Base-by-base conservation (phyloP, 1,139 yeast species). In the Diutina pseudorugosa region DNA sequence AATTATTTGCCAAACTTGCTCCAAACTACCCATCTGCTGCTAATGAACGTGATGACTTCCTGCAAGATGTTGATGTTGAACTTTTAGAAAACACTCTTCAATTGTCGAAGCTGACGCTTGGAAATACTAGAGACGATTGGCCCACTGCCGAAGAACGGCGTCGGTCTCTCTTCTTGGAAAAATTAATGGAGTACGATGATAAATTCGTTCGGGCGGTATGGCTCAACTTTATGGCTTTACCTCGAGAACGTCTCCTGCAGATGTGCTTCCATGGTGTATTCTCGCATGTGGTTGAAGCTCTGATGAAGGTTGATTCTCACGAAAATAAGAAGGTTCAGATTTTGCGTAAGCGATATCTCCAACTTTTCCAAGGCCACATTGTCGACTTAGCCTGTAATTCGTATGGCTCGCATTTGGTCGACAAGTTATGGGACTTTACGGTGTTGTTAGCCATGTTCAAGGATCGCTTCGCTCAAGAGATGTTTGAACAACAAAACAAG, bases 71-170 rank as follows among this genome's bases (percentile, higher is more conserved):
- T 9, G 67, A 66, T 33, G 74, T 85, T 21, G 78, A 87, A 58
- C 67, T 75, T 51, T 63, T 73, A 51, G 95, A 86, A 60, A 83
- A 83, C 56, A 75, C 85, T 20, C 71, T 88, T 52, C 78, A 77
- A 60, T 69, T 88, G 56, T 73, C 82, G 3, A 69, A 77, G 1
- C 86, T 95, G 0, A 88, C 95, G 1, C 69, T 87, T 55, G 94
- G 94, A 33, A 85, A 86, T 64, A 84, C 89, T 1, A 77, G 80
- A 58, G 95, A 83, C 59, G 95, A 88, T 64, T 86, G 95, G 95
- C 95, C 95, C 50, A 86, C 95, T 1, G 86, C 93, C 0, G 93
- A 85, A 60, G 95, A 88, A 65, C 80, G 95, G 73, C 82, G 93
- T 69, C 74, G 94, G 57, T 75, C 95, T 0, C 63, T 87, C 36